These are phyloP conservation scores for Triticum dicoccoides DNA, from an alignment of 176 grass and related monocot species.

Conservation along the genomic window DNA sequence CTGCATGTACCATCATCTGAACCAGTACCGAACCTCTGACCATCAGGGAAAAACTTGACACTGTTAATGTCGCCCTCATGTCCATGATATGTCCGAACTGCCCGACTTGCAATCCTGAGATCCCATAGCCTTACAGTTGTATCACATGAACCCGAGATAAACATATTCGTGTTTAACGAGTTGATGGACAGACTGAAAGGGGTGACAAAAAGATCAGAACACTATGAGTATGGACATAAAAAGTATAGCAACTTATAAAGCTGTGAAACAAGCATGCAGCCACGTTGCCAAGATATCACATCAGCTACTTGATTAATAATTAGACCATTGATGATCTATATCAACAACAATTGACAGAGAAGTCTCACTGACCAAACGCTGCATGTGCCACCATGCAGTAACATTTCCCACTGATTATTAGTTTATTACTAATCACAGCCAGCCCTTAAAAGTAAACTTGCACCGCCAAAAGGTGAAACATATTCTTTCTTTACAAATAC, in stretches of 20 bases:
- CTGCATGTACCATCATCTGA: slow-evolving; percentile 95
- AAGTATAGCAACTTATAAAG: slow-evolving; percentile 5
- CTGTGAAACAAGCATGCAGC: neutral
- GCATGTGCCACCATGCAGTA: neutral
- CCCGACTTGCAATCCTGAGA: slow-evolving; percentile 87
- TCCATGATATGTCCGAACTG: slow-evolving; percentile 88
- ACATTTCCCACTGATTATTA: neutral
- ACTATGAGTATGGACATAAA: neutral
- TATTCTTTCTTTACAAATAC: neutral
- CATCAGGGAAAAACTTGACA: slow-evolving; percentile 98
- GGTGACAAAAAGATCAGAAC: neutral
- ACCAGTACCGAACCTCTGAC: slow-evolving; percentile 90
- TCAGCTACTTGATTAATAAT: neutral
- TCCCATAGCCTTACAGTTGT: slow-evolving; percentile 91
- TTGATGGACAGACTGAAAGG: slow-evolving; percentile 86
- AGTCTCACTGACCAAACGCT: neutral
- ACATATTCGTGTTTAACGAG: slow-evolving; percentile 77
- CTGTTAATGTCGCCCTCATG: slow-evolving; percentile 83
- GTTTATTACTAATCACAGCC: slow-evolving; percentile 2
- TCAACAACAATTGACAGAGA: neutral
- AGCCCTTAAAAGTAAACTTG: slow-evolving; percentile 2
- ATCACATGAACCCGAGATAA: slow-evolving; percentile 97
- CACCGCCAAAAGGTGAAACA: neutral
- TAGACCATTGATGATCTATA: neutral
- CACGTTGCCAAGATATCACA: slow-evolving; percentile 1